Percentiles rank a stretch among this genome's conserved stretches.
These are phyloP conservation scores for Botrytis hyacinthi DNA, from an alignment of 2,329 filamentous ascomycete genomes.

Conservation along the genomic window DNA sequence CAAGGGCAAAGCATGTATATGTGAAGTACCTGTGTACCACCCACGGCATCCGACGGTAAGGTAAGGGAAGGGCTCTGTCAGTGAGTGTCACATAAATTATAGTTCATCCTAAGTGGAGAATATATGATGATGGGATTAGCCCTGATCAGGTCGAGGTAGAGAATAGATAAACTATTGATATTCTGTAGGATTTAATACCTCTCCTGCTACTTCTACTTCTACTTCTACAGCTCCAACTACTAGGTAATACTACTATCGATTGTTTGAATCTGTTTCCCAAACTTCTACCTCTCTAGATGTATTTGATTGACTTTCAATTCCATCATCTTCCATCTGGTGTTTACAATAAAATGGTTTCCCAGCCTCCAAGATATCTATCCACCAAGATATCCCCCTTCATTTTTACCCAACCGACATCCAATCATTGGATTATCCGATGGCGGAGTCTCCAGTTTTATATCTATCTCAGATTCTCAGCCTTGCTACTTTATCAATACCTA, in stretches of 20 bases:
- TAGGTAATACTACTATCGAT: neutral
- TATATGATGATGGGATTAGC: neutral
- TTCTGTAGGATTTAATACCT: neutral
- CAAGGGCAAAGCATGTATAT: neutral
- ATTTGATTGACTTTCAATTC: neutral
- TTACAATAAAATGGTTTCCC: neutral
- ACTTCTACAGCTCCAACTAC: neutral
- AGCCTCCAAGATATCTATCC: constrained; percentile 12
- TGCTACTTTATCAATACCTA: constrained; percentile 1
- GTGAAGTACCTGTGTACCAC: neutral
- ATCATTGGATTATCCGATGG: constrained; percentile 16
- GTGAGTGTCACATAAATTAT: neutral
- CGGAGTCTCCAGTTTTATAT: constrained; percentile 4
- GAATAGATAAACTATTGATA: neutral
- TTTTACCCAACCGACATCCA: constrained; percentile 8
- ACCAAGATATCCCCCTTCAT: neutral
- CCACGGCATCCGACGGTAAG: neutral
- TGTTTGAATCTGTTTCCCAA: neutral
- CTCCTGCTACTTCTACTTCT: no score
- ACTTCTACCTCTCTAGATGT: neutral
- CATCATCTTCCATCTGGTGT: neutral
- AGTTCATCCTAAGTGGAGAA: constrained; percentile 7
- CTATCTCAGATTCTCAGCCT: constrained; percentile 3
- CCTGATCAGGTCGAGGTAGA: neutral
- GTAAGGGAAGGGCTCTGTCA: constrained; percentile 1